Percentiles rank a stretch among this genome's conserved stretches.
Conservation (phyloP, 2,329 filamentous ascomycete species). For the Thelonectria olida region DNA sequence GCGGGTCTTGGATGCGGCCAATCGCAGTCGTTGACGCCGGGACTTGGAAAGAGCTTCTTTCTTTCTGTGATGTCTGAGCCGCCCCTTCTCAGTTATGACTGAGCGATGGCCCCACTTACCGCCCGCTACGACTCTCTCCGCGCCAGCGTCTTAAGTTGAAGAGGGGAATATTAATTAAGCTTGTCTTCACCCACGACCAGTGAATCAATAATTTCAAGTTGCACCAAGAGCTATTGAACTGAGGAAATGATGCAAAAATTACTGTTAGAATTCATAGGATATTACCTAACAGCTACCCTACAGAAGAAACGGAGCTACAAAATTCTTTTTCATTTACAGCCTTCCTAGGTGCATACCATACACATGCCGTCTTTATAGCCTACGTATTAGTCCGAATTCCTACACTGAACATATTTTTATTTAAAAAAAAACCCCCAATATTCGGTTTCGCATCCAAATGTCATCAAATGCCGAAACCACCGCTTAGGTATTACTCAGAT, state of each 20-base stretch:
- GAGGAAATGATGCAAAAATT: no score
- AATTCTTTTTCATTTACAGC: no score
- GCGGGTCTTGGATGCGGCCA: constrained; percentile 9
- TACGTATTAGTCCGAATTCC: no score
- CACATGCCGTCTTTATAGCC: no score
- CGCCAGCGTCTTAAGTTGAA: neutral
- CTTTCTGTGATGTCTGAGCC: neutral
- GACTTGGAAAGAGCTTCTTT: neutral
- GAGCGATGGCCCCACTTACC: neutral
- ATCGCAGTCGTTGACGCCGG: constrained; percentile 22
- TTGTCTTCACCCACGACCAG: neutral
- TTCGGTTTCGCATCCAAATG: neutral
- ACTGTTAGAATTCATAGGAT: no score
- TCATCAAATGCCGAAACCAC: neutral
- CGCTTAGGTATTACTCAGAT: neutral
- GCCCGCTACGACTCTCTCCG: neutral
- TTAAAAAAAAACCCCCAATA: neutral
- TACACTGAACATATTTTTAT: neutral
- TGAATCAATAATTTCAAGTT: no score
- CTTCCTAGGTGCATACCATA: no score
- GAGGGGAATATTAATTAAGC: neutral
- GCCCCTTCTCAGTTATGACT: neutral
- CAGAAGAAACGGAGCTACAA: no score
- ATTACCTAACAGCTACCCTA: no score
- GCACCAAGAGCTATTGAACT: no score